Base-by-base conservation (phyloP, 2,329 filamentous ascomycete genomes). In the Trichoderma citrinoviride region DNA sequence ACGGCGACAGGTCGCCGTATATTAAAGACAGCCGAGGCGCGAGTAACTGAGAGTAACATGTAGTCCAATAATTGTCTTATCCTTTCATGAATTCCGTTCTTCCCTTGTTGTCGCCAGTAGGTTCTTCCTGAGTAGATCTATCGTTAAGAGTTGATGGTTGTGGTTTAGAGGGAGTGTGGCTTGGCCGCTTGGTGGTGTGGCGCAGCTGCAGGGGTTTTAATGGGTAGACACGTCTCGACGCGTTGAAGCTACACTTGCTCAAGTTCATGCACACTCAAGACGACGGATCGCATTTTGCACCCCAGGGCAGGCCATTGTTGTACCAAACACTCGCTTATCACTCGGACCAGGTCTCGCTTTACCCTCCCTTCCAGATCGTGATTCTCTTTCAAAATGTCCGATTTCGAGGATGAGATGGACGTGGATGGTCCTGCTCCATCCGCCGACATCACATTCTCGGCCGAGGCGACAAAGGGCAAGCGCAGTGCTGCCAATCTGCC, bases 401-500 rank as follows among this genome's bases (percentile, higher is more conserved):
- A 87, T 70, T 82, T 79, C 66, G 85, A 83, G 67, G 84, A 87
- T 70, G 84, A 85, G 64, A 87, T 87, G 85, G 85, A 87, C 70
- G 77, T 87, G 43, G 85, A 87, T 70, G 81, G 75, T 68, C 80
- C 81, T 25, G 73, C 76, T 29, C 71, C 76, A 43, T 78, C 79
- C 67, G 81, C 79, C 65, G 82, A 83, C 70, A 76, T 87, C 65
- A 77, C 76, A 64, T 97, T 97, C 78, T 90, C 88, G 64, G 90
- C 91, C 27, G 88, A 91, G 68, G 86, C 87, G 70, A 86, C 84
- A 68, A 97, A 97, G 77, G 93, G 94, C 75, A 98, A 98, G 79
- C 87, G 93, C 72, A 94, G 90, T 72, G 92, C 92, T 54, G 94
- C 94, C 44, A 97, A 99, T 75, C 82, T 99, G 56, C 95, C 95